These are phyloP conservation scores for Ustilago shanxiensis DNA, from an alignment of 1,284 basidiomycete species.

Conservation along the genomic window DNA sequence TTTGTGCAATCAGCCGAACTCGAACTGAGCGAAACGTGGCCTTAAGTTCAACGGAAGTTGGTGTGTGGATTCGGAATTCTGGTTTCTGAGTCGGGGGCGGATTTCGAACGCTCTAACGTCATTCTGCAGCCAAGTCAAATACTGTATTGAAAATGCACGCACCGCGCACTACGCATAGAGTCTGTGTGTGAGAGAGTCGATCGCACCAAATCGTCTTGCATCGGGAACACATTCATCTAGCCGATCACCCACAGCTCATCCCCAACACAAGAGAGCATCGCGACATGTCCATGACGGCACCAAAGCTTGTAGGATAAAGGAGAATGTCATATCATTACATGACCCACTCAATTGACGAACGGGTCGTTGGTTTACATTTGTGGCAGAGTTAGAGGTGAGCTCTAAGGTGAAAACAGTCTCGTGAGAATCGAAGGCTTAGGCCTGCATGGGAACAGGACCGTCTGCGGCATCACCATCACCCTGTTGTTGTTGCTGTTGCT, in stretches of 20 bases:
- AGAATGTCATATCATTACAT: conserved; percentile 12
- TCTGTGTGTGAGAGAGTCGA: not conserved
- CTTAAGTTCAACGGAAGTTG: too few species aligned
- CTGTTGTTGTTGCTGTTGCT: conserved; percentile 4
- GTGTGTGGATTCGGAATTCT: conserved; percentile 2
- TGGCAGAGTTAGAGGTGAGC: not conserved
- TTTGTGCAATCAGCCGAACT: not conserved
- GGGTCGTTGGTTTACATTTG: not conserved
- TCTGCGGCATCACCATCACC: conserved; percentile 16
- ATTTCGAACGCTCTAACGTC: conserved; percentile 4
- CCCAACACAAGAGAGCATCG: not conserved
- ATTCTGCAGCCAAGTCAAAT: not conserved
- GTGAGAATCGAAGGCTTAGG: too few species aligned
- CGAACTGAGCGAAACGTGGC: conserved; percentile 8
- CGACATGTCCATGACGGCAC: not conserved
- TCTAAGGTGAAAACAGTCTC: too few species aligned
- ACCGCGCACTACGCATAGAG: not conserved
- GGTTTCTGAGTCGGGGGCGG: not conserved
- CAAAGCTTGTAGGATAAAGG: not conserved
- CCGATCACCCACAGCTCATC: conserved; percentile 1
- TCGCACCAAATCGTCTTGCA: not conserved
- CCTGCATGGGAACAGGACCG: conserved; percentile 33
- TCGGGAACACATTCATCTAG: not conserved
- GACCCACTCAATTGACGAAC: not conserved
- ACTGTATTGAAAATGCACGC: not conserved